Percentiles rank a stretch among this genome's conserved stretches.
Evolutionary conservation across 192 early-diverging fungal species (phyloP).

Genomic region (Umbelopsis ramanniana): DNA sequence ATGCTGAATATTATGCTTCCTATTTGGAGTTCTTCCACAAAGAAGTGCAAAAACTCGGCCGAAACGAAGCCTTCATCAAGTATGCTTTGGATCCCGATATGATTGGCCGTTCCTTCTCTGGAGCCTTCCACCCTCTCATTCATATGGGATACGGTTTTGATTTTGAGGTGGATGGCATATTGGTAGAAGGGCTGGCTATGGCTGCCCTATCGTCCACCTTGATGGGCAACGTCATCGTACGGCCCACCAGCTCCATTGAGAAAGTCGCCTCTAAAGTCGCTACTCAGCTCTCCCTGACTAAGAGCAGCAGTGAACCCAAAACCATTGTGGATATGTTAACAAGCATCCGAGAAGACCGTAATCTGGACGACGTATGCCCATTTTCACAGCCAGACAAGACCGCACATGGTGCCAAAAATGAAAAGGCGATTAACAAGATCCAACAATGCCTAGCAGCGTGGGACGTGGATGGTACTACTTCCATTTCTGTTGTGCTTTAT

Average conservation of each 20-base stretch:
- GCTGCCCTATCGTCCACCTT: conserved; percentile 41
- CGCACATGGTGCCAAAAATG: conserved; percentile 13
- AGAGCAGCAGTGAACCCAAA: not conserved
- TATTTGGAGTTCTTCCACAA: conserved; percentile 53
- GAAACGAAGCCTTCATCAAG: conserved; percentile 38
- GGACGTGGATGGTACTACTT: conserved; percentile 28
- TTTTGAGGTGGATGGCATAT: conserved; percentile 56
- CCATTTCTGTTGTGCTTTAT: no score
- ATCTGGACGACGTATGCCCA: conserved; percentile 20
- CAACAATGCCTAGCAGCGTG: conserved; percentile 46
- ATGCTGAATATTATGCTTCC: conserved; percentile 47
- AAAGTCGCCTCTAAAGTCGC: conserved; percentile 22
- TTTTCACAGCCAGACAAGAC: conserved; percentile 21
- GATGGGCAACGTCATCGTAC: conserved; percentile 29
- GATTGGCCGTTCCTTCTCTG: conserved; percentile 50
- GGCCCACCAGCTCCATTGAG: conserved; percentile 6
- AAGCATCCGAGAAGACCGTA: conserved; percentile 40
- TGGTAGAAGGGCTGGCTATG: conserved; percentile 58
- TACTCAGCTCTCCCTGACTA: conserved; percentile 22
- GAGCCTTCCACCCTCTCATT: conserved; percentile 64
- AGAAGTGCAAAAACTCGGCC: conserved; percentile 48
- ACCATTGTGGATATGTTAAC: conserved; percentile 45
- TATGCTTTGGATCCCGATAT: conserved; percentile 53
- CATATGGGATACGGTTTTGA: conserved; percentile 68
- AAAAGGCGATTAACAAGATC: conserved; percentile 24